Evolutionary conservation across 1,139 yeast species (phyloP).

Genomic region (Saccharomycopsis crataegensis): DNA sequence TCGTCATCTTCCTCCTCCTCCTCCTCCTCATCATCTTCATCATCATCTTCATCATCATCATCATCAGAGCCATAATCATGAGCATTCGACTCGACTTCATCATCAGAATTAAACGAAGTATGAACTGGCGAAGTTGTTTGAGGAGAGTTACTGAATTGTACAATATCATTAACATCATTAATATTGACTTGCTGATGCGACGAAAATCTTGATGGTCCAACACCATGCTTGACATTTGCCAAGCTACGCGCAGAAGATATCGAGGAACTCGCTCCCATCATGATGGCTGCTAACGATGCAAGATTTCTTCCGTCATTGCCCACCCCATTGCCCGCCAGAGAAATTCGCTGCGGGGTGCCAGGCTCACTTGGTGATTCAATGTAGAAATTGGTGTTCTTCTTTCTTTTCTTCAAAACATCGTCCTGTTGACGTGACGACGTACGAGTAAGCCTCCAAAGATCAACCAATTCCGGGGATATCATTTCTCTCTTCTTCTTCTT

Average conservation of each 20-base stretch:
- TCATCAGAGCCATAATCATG: background rate
- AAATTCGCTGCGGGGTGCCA: background rate
- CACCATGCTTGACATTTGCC: background rate
- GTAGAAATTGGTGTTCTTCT: slow-evolving; percentile 7
- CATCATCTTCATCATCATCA: slow-evolving; percentile 1
- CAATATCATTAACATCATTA: background rate
- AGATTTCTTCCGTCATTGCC: too few relatives aligned
- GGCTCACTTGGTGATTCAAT: slow-evolving; percentile 14
- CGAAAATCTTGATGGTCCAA: background rate
- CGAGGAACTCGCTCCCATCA: background rate
- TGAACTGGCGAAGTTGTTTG: background rate
- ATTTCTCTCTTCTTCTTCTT: slow-evolving; percentile 25
- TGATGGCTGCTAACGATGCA: background rate
- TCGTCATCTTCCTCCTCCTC: background rate
- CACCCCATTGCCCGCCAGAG: too few relatives aligned
- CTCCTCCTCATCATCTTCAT: background rate
- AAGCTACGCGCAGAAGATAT: background rate
- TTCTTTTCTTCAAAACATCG: background rate
- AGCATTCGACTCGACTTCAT: background rate
- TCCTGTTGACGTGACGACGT: background rate
- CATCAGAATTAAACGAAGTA: background rate
- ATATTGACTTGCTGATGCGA: background rate
- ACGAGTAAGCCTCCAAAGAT: background rate
- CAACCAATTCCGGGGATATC: slow-evolving; percentile 7
- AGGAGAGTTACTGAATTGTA: background rate